Evolutionary conservation across 2,329 filamentous ascomycete genomes (phyloP).

Genomic region (Cytospora chrysosperma): DNA sequence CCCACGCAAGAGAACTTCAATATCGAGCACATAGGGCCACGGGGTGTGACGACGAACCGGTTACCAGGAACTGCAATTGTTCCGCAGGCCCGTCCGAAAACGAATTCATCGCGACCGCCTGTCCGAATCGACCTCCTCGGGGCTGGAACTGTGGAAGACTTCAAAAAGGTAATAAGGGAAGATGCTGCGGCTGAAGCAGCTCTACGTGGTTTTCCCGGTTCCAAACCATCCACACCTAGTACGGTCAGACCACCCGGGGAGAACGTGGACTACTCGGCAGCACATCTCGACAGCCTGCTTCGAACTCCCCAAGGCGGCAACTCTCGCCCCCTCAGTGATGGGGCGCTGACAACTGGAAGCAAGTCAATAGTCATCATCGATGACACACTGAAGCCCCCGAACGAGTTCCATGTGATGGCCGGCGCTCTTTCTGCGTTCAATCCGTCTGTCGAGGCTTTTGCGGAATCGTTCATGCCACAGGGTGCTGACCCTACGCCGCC

Average conservation of each 20-base stretch:
- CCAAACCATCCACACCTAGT: conserved; percentile 27
- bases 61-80: conserved; percentile 61
- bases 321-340: conserved; percentile 50
- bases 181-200: conserved; percentile 49
- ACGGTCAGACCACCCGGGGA: conserved; percentile 30
- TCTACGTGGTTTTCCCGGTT: conserved; percentile 32
- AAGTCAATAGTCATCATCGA: conserved; percentile 89
- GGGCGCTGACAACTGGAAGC: conserved; percentile 72
- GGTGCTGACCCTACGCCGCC: conserved; percentile 59
- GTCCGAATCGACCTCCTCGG: conserved; percentile 79
- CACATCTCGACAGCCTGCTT: conserved; percentile 44
- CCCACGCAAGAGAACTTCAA: conserved; percentile 48
- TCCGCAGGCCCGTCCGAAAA: conserved; percentile 50
- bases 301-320: conserved; percentile 35
- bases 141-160: conserved; percentile 75
- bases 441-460: conserved; percentile 52
- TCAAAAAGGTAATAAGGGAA: conserved; percentile 71
- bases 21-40: conserved; percentile 49
- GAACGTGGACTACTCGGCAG: conserved; percentile 42
- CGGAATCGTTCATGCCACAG: conserved; percentile 49
- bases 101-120: conserved; percentile 48
- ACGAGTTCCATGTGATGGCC: conserved; percentile 51
- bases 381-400: conserved; percentile 50
- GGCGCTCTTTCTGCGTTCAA: conserved; percentile 45
- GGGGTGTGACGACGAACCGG: conserved; percentile 56